These are phyloP conservation scores for Fusarium ramigenum DNA, from an alignment of 2,329 filamentous ascomycete species.

Conservation along the genomic window DNA sequence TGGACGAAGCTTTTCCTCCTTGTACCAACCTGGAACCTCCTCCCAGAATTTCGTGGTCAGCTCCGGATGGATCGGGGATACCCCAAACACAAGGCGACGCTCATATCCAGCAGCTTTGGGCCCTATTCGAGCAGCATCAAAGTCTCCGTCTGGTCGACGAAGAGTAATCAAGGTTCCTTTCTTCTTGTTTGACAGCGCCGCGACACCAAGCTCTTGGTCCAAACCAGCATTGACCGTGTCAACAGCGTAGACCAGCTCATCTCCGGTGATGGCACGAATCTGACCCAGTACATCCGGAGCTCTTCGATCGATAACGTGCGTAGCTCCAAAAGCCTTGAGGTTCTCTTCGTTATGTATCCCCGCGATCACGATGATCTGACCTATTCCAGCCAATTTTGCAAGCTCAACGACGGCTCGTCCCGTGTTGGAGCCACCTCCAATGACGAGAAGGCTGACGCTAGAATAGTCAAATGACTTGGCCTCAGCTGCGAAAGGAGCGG, in stretches of 20 bases:
- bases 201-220: neutral
- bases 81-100: neutral
- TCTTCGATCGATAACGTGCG: neutral
- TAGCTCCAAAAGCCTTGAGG: neutral
- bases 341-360: neutral
- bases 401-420: neutral
- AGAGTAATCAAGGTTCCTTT: neutral
- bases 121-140: neutral
- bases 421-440: neutral
- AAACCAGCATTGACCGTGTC: neutral
- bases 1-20: neutral
- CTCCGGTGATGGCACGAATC: neutral
- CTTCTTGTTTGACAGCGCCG: neutral
- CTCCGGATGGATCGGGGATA: neutral
- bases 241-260: neutral
- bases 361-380: neutral
- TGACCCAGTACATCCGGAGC: neutral
- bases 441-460: neutral
- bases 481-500: neutral
- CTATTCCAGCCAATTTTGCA: neutral
- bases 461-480: neutral
- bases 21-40: neutral
- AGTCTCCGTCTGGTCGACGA: neutral
- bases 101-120: neutral
- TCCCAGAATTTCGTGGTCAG: neutral